Conservation (phyloP, 768 basidiomycete genomes). For the Paxillus involutus region DNA sequence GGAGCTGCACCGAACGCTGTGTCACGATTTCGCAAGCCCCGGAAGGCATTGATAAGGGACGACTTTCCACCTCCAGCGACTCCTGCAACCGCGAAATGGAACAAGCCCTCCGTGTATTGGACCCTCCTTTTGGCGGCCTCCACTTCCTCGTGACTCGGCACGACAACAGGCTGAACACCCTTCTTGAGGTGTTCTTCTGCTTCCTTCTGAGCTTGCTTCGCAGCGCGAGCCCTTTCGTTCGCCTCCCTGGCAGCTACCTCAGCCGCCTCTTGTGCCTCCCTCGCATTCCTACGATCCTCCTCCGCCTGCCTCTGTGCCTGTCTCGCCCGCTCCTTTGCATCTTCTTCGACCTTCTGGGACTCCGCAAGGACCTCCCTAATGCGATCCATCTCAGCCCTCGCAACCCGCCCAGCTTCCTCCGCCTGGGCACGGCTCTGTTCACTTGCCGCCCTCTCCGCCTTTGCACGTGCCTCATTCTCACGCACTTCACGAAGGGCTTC, state of each 20-base stretch:
- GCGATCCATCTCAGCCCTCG: too few species aligned
- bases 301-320: not conserved
- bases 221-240: slow-evolving; percentile 14
- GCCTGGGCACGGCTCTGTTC: too few species aligned
- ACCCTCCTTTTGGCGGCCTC: slow-evolving; percentile 14
- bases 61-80: slow-evolving; percentile 38
- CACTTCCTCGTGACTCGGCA: slow-evolving; percentile 8
- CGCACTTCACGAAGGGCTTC: too few species aligned
- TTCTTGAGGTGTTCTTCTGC: slow-evolving; percentile 17
- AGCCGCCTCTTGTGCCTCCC: slow-evolving; percentile 13
- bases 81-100: slow-evolving; percentile 36
- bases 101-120: slow-evolving; percentile 26
- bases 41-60: slow-evolving; percentile 36
- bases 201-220: slow-evolving; percentile 15
- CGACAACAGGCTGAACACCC: slow-evolving; percentile 24
- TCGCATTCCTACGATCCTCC: slow-evolving; percentile 19
- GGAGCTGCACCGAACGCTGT: slow-evolving; percentile 15
- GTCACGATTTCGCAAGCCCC: slow-evolving; percentile 26
- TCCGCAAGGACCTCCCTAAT: too few species aligned
- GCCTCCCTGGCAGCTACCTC: slow-evolving; percentile 13
- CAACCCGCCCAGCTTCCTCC: too few species aligned
- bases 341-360: too few species aligned
- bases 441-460: too few species aligned
- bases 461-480: too few species aligned
- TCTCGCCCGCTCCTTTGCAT: too few species aligned